phyloP scores from a whole-genome alignment of 1,139 yeast species.

The Yamadazyma aaseri region DNA sequence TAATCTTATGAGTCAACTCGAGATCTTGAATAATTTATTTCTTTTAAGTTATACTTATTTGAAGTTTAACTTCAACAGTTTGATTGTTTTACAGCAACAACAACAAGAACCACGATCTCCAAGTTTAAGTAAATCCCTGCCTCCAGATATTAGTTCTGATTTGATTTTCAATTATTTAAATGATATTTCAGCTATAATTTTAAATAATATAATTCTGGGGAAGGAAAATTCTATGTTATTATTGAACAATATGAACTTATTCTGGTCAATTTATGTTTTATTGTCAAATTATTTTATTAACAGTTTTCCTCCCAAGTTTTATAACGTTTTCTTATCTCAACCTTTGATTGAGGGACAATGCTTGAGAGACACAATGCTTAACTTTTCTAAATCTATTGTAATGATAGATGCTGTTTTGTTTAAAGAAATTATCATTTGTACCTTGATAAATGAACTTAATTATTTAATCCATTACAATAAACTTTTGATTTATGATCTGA shows the following conservation, averaged over 20 bases:
- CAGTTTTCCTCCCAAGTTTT: slow-evolving; percentile 36
- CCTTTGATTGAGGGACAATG: slow-evolving; percentile 12
- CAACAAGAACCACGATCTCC: slow-evolving; percentile 1
- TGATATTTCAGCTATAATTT: slow-evolving; percentile 40
- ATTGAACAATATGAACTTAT: slow-evolving; percentile 23
- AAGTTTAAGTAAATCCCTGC: background rate
- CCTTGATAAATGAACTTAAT: slow-evolving; percentile 45
- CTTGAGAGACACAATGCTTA: slow-evolving; percentile 22
- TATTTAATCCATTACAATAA: slow-evolving; percentile 28
- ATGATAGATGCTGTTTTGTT: slow-evolving; percentile 24
- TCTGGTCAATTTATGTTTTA: slow-evolving; percentile 45
- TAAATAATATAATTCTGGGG: slow-evolving; percentile 21
- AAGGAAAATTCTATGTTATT: slow-evolving; percentile 7
- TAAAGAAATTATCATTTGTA: slow-evolving; percentile 35
- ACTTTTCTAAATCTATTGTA: slow-evolving; percentile 26
- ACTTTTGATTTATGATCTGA: slow-evolving; percentile 34
- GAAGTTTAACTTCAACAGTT: slow-evolving; percentile 22
- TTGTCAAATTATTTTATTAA: slow-evolving; percentile 38
- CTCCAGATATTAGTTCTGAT: slow-evolving; percentile 16
- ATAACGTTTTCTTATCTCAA: slow-evolving; percentile 32
- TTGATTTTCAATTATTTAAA: slow-evolving; percentile 46
- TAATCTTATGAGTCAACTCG: slow-evolving; percentile 39
- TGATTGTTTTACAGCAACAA: slow-evolving; percentile 3
- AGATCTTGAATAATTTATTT: slow-evolving; percentile 35
- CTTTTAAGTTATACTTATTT: slow-evolving; percentile 31